Evolutionary conservation across 768 basidiomycete genomes (phyloP), one percentile per base, ranked within the genome.

Genomic region (Stropharia rugosoannulata): DNA sequence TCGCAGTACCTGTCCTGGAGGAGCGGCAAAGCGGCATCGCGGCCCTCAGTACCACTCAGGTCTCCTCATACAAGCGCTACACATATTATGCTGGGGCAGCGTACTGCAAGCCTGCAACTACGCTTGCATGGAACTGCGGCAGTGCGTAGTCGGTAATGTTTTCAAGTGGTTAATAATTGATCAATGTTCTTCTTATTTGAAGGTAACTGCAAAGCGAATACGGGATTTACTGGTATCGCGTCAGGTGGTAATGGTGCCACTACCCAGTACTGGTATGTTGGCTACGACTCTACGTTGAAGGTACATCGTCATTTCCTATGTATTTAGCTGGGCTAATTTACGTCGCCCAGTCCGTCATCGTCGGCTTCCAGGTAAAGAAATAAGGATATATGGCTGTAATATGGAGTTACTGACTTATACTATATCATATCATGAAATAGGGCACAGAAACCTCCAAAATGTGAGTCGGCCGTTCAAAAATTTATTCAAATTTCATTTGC

Each of bases 121-220:
- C 79, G 16, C 59, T 73, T 35, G 71, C 74, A 18, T 85, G 84
- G 83, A 60, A 74, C 25, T 84, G 82, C 62, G 83, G 84, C 65
- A 49, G 62, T 68, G 35, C 41, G 60, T 51, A 41, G 39, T 25
- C 7, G 10, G 6, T 19, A n/a, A 19, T 10, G 9, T 29, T 29
- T 5, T 18, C 8, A 12, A 19, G 5, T 36, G 4, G 18, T 18
- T 44, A 32, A 45, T 29, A 9, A 13, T 10, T 6, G 18, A 52
- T 22, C 4, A 11, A 18, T 22, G 13, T 39, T 29, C 22, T 22
- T 22, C 22, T 22, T 4, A 22, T 22, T 22, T 22, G 22, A 22
- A 79, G 79, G 61, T 0, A 73, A 74, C 48, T 81, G 78, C 54
- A 60, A 71, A 5, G 72, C 71, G 5, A 80, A 76, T 48, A 60